A percentile compares a stretch with the other conserved stretches of the same genome.
These are phyloP conservation scores for Umbelopsis isabellina DNA, from an alignment of 192 early-diverging fungal species.

Conservation along the genomic window DNA sequence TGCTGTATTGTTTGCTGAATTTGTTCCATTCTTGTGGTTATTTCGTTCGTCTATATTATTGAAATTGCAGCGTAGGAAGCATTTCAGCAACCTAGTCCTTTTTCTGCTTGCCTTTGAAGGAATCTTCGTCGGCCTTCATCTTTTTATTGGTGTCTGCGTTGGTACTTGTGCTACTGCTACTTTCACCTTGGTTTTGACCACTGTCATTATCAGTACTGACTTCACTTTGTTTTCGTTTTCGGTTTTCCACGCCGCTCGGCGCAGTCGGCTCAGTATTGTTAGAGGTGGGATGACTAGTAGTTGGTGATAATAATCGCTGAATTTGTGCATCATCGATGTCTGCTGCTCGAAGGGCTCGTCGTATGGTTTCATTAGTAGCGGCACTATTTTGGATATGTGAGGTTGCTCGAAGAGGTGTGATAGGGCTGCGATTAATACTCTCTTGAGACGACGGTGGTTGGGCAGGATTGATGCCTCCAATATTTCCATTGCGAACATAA, in stretches of 20 bases:
- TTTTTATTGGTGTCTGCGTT: neutral
- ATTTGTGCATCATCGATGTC: neutral
- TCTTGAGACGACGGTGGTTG: neutral
- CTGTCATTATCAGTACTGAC: neutral
- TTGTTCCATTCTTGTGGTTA: neutral
- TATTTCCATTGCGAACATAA: slow-evolving; percentile 12
- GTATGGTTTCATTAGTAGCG: slow-evolving; percentile 8
- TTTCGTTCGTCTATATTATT: neutral
- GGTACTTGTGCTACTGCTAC: neutral
- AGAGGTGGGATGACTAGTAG: neutral
- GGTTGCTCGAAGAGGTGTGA: slow-evolving; percentile 2
- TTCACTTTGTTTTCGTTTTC: neutral
- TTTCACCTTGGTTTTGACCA: neutral
- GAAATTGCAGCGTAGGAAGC: too few relatives aligned
- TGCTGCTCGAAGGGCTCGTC: slow-evolving; percentile 16
- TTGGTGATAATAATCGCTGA: slow-evolving; percentile 10
- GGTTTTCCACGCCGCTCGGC: neutral
- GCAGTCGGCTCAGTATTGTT: neutral
- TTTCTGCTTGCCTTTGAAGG: slow-evolving; percentile 7
- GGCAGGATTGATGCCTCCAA: neutral
- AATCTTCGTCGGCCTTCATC: neutral
- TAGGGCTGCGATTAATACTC: neutral
- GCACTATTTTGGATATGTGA: slow-evolving; percentile 14
- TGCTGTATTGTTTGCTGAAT: neutral
- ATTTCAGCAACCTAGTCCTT: neutral